Evolutionary conservation across 2,329 filamentous ascomycete species (phyloP), one percentile per base, ranked within the genome.

Genomic region (Nemania diffusa): DNA sequence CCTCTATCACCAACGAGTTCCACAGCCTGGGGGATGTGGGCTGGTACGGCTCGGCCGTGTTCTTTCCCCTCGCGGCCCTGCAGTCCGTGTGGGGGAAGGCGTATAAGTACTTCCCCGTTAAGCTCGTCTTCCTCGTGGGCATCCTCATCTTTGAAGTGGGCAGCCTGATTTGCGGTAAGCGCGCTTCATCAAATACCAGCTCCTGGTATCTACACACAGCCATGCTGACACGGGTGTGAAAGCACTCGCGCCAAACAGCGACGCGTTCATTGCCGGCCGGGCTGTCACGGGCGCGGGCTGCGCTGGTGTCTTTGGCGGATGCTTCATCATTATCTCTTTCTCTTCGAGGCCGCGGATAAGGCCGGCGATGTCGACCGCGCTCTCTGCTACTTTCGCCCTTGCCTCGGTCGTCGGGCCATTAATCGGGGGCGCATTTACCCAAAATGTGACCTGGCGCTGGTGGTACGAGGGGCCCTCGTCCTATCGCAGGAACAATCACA

Each of bases 1-100:
- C 78, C 4, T 71, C 71, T 26, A 79, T 79, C 57, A 78, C 76
- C 1, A 69, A 73, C 57, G 73, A 76, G 22, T 77, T 80, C 73
- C 74, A 79, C 26, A 72, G 78, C 34, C 71, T 82, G 1, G 73
- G 76, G 2, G 80, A 83, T 62, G 77, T 83, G 5, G 79, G 78
- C 42, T 83, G 81, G 81, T 83, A 83, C 57, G 80, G 79, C 5
- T 78, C 63, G 3, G 77, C 77, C n/a, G 77, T 78, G 60, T 71
- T 79, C 69, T 71, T 80, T 65, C 76, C 78, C 48, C 62, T 73
- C 69, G 1, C 44, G 2, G 51, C 20, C 8, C 75, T 78, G 46
- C 78, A 79, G 34, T 66, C 77, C 5, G 50, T 71, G 20, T 75
- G 73, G 60, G 75, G 75, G 5, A 79, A 78, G 46, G 60, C 80